Conservation (phyloP, 2,329 filamentous ascomycete genomes). For the Clonostachys solani region DNA sequence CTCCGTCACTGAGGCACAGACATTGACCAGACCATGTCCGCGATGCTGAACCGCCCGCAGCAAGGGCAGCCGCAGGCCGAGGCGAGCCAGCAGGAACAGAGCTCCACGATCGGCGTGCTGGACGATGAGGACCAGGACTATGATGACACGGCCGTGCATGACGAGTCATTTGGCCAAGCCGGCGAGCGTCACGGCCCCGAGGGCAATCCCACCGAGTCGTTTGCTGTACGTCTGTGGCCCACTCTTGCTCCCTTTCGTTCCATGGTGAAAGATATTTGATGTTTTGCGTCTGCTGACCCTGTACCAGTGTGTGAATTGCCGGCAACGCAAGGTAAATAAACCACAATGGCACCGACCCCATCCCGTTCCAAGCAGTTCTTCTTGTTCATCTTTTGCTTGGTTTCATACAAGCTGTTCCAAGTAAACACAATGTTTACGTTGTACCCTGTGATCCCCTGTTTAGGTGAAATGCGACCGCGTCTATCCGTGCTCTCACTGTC, state of each 20-base stretch:
- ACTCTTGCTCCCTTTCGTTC: background rate
- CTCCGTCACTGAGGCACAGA: too few species aligned
- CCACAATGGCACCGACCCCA: background rate
- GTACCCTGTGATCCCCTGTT: background rate
- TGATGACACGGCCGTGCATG: background rate
- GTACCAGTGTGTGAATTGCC: background rate
- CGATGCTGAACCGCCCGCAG: too few species aligned
- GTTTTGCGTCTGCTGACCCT: background rate
- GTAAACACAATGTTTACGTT: background rate
- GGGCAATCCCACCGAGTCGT: background rate
- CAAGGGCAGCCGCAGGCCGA: too few species aligned
- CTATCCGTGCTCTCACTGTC: background rate
- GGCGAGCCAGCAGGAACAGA: too few species aligned
- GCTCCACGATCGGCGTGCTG: too few species aligned
- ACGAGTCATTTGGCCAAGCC: background rate
- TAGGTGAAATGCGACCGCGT: background rate
- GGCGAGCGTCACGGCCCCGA: background rate
- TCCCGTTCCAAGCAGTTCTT: too few species aligned
- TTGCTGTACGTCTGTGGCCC: background rate
- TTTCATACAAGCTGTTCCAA: too few species aligned
- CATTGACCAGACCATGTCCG: too few species aligned
- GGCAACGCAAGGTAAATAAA: background rate
- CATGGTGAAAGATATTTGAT: background rate
- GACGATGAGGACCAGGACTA: too few species aligned
- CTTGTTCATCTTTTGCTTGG: too few species aligned